Percentiles rank a stretch among this genome's conserved stretches.
These are phyloP conservation scores for Mycena haematopus DNA, from an alignment of 768 basidiomycete genomes.

Conservation along the genomic window DNA sequence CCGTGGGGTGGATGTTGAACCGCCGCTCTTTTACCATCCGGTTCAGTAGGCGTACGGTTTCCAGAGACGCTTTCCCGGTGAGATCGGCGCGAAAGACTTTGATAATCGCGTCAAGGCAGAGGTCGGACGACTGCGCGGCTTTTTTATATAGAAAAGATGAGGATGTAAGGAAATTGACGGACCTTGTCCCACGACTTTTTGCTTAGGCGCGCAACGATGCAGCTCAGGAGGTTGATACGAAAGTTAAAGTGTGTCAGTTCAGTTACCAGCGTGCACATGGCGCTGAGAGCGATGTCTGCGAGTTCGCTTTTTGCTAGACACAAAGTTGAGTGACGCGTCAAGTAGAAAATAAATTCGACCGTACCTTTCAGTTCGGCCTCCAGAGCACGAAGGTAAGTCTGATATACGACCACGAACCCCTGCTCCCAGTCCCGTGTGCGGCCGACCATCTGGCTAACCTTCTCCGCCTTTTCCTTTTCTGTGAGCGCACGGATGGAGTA, in stretches of 20 bases:
- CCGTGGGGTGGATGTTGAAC: slow-evolving; percentile 89
- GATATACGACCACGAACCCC: slow-evolving; percentile 87
- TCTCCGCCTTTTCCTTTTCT: slow-evolving; percentile 89
- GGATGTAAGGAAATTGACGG: slow-evolving; percentile 36
- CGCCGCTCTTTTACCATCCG: slow-evolving; percentile 95
- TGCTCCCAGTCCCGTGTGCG: slow-evolving; percentile 95
- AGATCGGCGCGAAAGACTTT: slow-evolving; percentile 83
- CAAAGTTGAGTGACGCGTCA: slow-evolving; percentile 19
- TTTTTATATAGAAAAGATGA: slow-evolving; percentile 24
- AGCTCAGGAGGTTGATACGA: slow-evolving; percentile 88
- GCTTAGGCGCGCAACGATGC: slow-evolving; percentile 82
- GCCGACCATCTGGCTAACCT: slow-evolving; percentile 92
- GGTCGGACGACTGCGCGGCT: slow-evolving; percentile 72
- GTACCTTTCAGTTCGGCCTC: slow-evolving; percentile 89
- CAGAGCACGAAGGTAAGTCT: slow-evolving; percentile 83
- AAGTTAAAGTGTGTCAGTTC: slow-evolving; percentile 98
- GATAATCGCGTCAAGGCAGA: slow-evolving; percentile 83
- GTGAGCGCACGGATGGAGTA: slow-evolving; percentile 94
- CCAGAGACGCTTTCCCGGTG: slow-evolving; percentile 82
- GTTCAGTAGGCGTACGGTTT: slow-evolving; percentile 88
- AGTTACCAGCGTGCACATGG: slow-evolving; percentile 84
- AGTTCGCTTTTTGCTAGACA: slow-evolving; percentile 67
- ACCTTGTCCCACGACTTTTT: slow-evolving; percentile 91
- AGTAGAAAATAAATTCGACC: slow-evolving; percentile 19
- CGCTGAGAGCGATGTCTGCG: slow-evolving; percentile 73